Percentiles rank a stretch among this genome's conserved stretches.
phyloP scores from a whole-genome alignment of 805 yeast species.

The Candida peoriensis region DNA sequence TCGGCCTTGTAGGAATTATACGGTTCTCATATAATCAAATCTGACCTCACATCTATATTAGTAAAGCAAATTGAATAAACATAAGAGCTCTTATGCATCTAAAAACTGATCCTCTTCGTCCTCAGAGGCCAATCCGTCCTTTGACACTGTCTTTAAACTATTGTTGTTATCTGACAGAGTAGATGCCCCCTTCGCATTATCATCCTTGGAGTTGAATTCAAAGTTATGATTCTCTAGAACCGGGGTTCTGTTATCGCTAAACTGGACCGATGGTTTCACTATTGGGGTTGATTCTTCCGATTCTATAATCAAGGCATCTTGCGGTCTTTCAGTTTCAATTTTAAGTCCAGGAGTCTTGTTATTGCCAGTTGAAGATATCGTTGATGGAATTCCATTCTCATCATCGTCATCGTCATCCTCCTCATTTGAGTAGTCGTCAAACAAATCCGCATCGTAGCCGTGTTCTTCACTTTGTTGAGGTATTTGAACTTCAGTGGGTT shows the following conservation, averaged over 20 bases:
- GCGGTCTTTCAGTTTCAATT: slow-evolving; percentile 15
- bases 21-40: too few relatives aligned
- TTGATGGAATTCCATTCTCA: slow-evolving; percentile 1
- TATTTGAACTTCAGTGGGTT: too few relatives aligned
- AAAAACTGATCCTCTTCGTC: too few relatives aligned
- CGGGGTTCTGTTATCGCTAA: background rate
- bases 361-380: background rate
- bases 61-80: too few relatives aligned
- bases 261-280: background rate
- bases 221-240: too few relatives aligned
- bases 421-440: slow-evolving; percentile 14
- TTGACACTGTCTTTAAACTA: background rate
- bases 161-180: background rate
- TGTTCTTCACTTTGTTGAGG: slow-evolving; percentile 1
- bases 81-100: too few relatives aligned
- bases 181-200: background rate
- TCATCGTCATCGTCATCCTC: slow-evolving; percentile 12
- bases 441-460: slow-evolving; percentile 8
- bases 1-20: too few relatives aligned
- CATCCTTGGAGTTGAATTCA: too few relatives aligned
- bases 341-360: slow-evolving; percentile 6
- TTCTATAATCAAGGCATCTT: slow-evolving; percentile 10
- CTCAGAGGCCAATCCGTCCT: background rate
- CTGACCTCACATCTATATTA: too few relatives aligned
- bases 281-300: slow-evolving; percentile 14